These are phyloP conservation scores for Sphagnum contortum DNA, from an alignment of 225 moss, liverwort and hornwort genomes.

Conservation along the genomic window DNA sequence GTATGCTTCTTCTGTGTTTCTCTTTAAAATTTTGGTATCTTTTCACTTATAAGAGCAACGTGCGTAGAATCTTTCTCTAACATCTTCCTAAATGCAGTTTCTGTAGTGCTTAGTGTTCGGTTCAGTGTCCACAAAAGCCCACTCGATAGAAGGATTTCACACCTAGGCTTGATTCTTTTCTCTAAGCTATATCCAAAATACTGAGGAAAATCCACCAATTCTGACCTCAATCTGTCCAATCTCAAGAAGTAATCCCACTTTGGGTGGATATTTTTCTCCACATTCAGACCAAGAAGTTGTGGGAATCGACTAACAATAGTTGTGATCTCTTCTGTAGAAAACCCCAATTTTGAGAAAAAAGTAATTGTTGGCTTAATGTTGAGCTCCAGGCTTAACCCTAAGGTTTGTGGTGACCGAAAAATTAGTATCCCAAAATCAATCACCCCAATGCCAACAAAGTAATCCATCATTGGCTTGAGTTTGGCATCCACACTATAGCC, in stretches of 20 bases:
- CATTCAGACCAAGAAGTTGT: conserved; percentile 50
- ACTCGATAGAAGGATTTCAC: conserved; percentile 17
- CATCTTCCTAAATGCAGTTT: conserved; percentile 23
- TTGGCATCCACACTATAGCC: conserved; percentile 65
- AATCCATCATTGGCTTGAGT: conserved; percentile 41
- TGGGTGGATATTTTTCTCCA: conserved; percentile 33
- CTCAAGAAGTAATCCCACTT: conserved; percentile 46
- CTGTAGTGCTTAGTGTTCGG: conserved; percentile 47
- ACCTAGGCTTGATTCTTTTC: conserved; percentile 42
- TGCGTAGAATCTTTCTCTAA: conserved; percentile 13
- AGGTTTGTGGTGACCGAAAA: conserved; percentile 47
- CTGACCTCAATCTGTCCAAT: conserved; percentile 26
- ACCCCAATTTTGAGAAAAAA: conserved; percentile 44
- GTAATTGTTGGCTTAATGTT: conserved; percentile 64
- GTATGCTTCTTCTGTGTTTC: too few species aligned
- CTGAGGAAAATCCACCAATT: conserved; percentile 59
- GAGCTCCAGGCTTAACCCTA: conserved; percentile 65
- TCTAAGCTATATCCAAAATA: conserved; percentile 70
- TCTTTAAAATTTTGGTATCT: too few species aligned
- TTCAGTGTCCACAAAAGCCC: conserved; percentile 47
- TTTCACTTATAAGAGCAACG: too few species aligned
- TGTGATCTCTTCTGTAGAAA: conserved; percentile 30
- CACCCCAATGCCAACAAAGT: conserved; percentile 47
- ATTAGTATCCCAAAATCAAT: conserved; percentile 37
- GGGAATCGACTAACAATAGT: conserved; percentile 48